phyloP scores from a whole-genome alignment of 768 basidiomycete species.

The Sporobolomyces pararoseus region DNA sequence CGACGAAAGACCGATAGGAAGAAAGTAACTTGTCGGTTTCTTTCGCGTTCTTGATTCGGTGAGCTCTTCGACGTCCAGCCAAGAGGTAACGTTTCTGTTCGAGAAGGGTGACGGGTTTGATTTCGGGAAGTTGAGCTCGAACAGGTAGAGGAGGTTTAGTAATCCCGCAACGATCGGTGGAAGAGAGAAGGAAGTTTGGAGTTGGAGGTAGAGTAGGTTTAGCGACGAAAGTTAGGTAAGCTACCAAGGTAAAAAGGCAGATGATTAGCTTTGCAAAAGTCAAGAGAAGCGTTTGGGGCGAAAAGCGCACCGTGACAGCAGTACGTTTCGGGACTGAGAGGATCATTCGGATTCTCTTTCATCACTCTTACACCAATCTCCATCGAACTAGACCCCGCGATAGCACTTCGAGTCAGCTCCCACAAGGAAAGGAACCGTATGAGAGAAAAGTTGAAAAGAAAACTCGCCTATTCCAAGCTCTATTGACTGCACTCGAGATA shows the following conservation, averaged over 20 bases:
- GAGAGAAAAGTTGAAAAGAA: background rate
- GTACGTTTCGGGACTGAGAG: constrained; percentile 17
- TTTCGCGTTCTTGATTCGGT: constrained; percentile 33
- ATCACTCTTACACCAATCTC: constrained; percentile 40
- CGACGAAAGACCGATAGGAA: constrained; percentile 22
- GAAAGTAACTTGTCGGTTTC: constrained; percentile 20
- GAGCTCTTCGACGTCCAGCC: constrained; percentile 38
- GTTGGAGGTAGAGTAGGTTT: constrained; percentile 15
- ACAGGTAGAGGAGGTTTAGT: background rate
- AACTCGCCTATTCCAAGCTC: constrained; percentile 35
- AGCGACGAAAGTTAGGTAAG: constrained; percentile 41
- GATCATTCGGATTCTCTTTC: constrained; percentile 14
- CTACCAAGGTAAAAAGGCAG: background rate
- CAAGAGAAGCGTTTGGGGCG: background rate
- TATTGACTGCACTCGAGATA: constrained; percentile 29
- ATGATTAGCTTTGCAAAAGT: background rate
- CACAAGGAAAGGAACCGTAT: background rate
- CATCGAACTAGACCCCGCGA: constrained; percentile 43
- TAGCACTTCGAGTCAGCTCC: too few species aligned
- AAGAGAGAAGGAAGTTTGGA: background rate
- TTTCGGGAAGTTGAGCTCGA: constrained; percentile 25
- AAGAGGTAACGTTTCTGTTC: constrained; percentile 42
- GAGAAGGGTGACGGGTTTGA: constrained; percentile 32
- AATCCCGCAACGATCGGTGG: constrained; percentile 7
- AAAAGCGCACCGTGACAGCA: constrained; percentile 35